A percentile compares a stretch with the other conserved stretches of the same genome.
These are phyloP conservation scores for Torulaspora pretoriensis DNA, from an alignment of 1,139 yeast genomes.

Conservation along the genomic window DNA sequence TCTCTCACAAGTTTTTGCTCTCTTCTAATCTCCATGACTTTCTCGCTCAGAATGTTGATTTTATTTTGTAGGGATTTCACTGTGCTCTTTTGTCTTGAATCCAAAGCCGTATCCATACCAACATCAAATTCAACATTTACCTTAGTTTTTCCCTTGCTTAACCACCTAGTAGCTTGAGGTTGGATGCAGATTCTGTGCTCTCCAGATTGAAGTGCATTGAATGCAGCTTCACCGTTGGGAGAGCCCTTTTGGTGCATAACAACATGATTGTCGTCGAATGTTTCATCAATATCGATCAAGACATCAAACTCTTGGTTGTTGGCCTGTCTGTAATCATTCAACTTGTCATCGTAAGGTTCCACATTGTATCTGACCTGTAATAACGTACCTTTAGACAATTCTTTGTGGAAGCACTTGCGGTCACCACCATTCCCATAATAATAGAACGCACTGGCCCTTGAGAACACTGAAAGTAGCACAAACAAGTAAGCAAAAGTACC, in stretches of 20 bases:
- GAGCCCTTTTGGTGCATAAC: conserved; percentile 62
- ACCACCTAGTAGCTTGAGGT: conserved; percentile 61
- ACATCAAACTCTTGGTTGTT: conserved; percentile 46
- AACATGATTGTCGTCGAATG: conserved; percentile 62
- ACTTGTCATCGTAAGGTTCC: conserved; percentile 48
- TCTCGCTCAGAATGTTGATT: conserved; percentile 50
- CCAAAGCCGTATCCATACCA: conserved; percentile 50
- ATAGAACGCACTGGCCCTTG: conserved; percentile 37
- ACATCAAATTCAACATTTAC: conserved; percentile 46
- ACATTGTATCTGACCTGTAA: conserved; percentile 58
- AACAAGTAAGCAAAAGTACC: conserved; percentile 10
- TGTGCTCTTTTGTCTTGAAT: conserved; percentile 47
- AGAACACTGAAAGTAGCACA: conserved; percentile 20
- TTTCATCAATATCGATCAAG: conserved; percentile 54
- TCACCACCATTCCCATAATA: conserved; percentile 57
- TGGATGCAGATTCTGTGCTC: conserved; percentile 70
- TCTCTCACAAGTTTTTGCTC: conserved; percentile 67
- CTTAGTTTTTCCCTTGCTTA: conserved; percentile 46
- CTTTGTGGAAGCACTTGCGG: conserved; percentile 63
- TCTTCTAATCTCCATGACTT: conserved; percentile 53
- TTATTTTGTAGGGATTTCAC: conserved; percentile 50
- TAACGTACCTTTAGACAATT: conserved; percentile 54
- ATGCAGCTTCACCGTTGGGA: conserved; percentile 60
- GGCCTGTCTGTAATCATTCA: conserved; percentile 41
- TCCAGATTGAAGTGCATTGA: conserved; percentile 66